A percentile compares a stretch with the other conserved stretches of the same genome.
Evolutionary conservation across 495 filamentous ascomycete species (phyloP).

Genomic region (Penicillium steckii): DNA sequence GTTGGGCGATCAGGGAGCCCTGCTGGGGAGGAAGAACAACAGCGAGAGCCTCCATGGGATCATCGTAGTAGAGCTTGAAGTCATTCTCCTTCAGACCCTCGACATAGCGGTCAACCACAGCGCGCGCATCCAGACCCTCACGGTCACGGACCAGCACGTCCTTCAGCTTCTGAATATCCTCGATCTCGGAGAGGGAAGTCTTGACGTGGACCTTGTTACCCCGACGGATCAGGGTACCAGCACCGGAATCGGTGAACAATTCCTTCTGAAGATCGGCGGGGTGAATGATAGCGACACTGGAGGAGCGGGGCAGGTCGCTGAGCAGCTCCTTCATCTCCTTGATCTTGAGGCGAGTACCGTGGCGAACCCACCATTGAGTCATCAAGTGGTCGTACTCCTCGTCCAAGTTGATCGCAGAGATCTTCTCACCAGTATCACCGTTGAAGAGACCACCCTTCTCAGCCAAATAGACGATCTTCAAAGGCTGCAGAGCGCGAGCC

Average conservation of each 20-base stretch:
- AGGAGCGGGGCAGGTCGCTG: slow-evolving; percentile 80
- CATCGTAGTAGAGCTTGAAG: slow-evolving; percentile 95
- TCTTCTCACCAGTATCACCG: slow-evolving; percentile 89
- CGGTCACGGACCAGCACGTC: slow-evolving; percentile 82
- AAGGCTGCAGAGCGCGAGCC: slow-evolving; percentile 81
- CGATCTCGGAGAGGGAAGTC: slow-evolving; percentile 72
- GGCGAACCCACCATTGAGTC: slow-evolving; percentile 93
- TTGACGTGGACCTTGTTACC: slow-evolving; percentile 86
- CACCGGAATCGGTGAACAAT: slow-evolving; percentile 92
- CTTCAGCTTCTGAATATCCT: slow-evolving; percentile 73
- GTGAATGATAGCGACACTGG: slow-evolving; percentile 97
- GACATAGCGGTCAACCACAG: slow-evolving; percentile 84
- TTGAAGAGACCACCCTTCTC: slow-evolving; percentile 98
- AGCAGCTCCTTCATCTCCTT: slow-evolving; percentile 97
- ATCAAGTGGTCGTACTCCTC: slow-evolving; percentile 96
- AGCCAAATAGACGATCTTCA: slow-evolving; percentile 97
- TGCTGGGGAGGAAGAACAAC: slow-evolving; percentile 75
- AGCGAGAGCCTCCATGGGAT: slow-evolving; percentile 93
- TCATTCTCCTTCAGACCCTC: slow-evolving; percentile 70
- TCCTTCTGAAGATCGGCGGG: slow-evolving; percentile 93
- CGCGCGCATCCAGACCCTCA: slow-evolving; percentile 77
- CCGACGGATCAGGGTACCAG: slow-evolving; percentile 89
- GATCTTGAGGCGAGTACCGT: slow-evolving; percentile 96
- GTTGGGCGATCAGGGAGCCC: slow-evolving; percentile 60
- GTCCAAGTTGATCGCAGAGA: slow-evolving; percentile 95